Base-by-base conservation (phyloP, 345 rosid species). In the Gossypium stocksii region DNA sequence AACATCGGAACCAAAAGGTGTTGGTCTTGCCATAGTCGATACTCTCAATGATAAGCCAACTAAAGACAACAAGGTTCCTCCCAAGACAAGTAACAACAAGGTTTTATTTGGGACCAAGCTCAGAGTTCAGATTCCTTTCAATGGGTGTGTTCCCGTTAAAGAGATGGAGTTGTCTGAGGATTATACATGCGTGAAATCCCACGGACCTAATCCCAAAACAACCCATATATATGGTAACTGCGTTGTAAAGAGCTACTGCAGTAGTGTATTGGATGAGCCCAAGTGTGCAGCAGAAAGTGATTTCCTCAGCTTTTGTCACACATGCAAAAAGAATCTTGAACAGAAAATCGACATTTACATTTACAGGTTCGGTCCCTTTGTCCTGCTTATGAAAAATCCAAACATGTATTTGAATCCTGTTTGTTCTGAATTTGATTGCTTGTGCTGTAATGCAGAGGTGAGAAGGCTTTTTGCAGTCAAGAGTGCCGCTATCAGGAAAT, bases 151-250 rank as follows among this genome's bases (percentile, higher is more conserved):
- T 51, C 68, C 86, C 7, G 76, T 82, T 68, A 83, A 81, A 58
- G 90, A 88, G 70, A 87, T 93, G 84, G 95, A 90, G 84, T 87
- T 86, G 56, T 88, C 89, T 20, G 98, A 90, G 78, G 97, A 94
- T 63, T 94, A 94, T 62, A 92, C 97, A 9, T 76, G 98, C 54
- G 93, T 94, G 72, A 86, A 85, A 27, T 83, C 89, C 48, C 91
- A 86, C 70, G 97, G 97, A 12, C 87, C 94, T 4, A 88, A 90
- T 70, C 94, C 97, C 2, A 90, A 80, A 77, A 87, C 93, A 45
- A 94, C 97, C 9, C 98, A 87, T 74, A 89, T 92, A 61, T 92
- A 88, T 78, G 92, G 87, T 64, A 84, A 91, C 84, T 87, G 91
- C 80, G 76, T 94, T 74, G 84, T 94, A 27, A 93, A 86, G 73